phyloP scores from a whole-genome alignment of 2,329 filamentous ascomycete genomes.

The Spiromastix sp. region DNA sequence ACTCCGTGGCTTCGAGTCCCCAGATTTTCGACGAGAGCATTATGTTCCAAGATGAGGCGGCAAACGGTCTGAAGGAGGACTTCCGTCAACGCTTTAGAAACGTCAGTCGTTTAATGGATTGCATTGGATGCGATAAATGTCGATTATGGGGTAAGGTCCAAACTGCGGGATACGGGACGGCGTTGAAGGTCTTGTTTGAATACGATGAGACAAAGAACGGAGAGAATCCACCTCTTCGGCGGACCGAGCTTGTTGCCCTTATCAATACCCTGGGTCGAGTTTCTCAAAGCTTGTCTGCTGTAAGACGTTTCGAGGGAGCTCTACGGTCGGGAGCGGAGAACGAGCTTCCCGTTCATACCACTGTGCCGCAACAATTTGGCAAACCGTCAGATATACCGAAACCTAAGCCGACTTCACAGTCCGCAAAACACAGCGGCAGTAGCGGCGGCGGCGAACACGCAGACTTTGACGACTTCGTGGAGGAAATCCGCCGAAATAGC shows the following conservation, averaged over 20 bases:
- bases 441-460: conserved; percentile 9
- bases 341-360: conserved; percentile 5
- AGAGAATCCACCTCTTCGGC: conserved; percentile 61
- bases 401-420: background rate
- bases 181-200: conserved; percentile 92
- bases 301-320: conserved; percentile 58
- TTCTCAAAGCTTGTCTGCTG: conserved; percentile 65
- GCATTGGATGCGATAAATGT: conserved; percentile 97
- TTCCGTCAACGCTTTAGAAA: conserved; percentile 97
- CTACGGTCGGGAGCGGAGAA: conserved; percentile 25
- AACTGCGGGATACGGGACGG: conserved; percentile 87
- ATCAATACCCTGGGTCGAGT: conserved; percentile 90
- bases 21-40: conserved; percentile 88
- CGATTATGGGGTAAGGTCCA: conserved; percentile 96
- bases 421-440: background rate
- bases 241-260: conserved; percentile 87
- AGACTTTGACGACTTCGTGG: conserved; percentile 28
- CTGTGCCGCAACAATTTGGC: too few relatives aligned
- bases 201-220: conserved; percentile 59
- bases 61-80: conserved; percentile 79
- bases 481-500: conserved; percentile 23
- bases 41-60: conserved; percentile 69
- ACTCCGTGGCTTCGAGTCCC: conserved; percentile 53
- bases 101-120: conserved; percentile 94
- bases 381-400: background rate